Percentiles rank a stretch among this genome's conserved stretches.
Evolutionary conservation across 2,329 filamentous ascomycete genomes (phyloP).

Genomic region (Aspergillus uvarum): DNA sequence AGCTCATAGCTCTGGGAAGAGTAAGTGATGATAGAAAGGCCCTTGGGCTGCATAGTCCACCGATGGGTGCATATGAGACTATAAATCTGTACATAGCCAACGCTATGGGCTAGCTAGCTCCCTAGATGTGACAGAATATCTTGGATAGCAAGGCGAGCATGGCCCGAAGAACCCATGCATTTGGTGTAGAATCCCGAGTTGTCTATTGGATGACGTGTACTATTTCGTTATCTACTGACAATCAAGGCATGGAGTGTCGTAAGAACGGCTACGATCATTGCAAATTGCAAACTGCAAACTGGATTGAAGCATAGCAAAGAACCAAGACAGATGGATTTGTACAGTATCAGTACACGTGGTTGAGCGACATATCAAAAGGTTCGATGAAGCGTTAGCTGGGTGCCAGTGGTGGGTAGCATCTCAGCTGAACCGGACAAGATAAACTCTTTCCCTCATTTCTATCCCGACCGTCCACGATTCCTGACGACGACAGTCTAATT

Average conservation of each 20-base stretch:
- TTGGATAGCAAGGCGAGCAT: not conserved
- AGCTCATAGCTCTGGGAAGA: slow-evolving; percentile 9
- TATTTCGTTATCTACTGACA: not conserved
- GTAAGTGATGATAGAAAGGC: not conserved
- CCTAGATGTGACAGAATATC: not conserved
- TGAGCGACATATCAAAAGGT: slow-evolving; percentile 23
- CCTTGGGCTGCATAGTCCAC: not conserved
- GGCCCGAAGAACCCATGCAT: not conserved
- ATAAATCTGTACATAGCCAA: not conserved
- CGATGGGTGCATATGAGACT: not conserved
- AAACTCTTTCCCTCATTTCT: slow-evolving; percentile 23
- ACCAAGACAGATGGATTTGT: slow-evolving; percentile 41
- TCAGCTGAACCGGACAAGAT: slow-evolving; percentile 20
- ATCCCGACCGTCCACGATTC: slow-evolving; percentile 19
- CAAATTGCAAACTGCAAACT: not conserved
- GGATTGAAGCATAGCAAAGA: slow-evolving; percentile 11
- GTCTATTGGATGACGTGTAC: not conserved
- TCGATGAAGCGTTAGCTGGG: slow-evolving; percentile 24
- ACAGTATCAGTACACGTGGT: slow-evolving; percentile 43
- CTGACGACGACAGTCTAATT: slow-evolving; percentile 17
- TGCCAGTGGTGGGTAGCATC: slow-evolving; percentile 18
- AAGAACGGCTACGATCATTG: not conserved
- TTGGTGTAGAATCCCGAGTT: not conserved
- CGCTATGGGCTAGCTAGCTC: not conserved
- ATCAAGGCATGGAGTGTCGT: not conserved